phyloP scores from a whole-genome alignment of 164 flowering plant genomes.

The Liriodendron chinense region DNA sequence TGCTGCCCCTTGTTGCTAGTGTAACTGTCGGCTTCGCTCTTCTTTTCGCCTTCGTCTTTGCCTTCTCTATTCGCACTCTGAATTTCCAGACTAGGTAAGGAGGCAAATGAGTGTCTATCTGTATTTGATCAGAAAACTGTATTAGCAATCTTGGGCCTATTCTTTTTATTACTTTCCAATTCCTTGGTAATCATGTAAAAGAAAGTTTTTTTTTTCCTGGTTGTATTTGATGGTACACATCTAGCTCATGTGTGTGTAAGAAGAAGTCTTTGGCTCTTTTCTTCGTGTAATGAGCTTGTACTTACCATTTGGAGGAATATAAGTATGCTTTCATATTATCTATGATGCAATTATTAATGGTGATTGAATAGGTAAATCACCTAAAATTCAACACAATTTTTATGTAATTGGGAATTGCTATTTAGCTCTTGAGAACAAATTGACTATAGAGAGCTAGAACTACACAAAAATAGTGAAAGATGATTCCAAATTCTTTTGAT shows the following conservation, averaged over 20 bases:
- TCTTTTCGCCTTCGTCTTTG: conserved; percentile 28
- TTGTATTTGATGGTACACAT: not conserved
- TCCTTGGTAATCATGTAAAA: too few relatives aligned
- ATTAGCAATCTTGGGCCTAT: not conserved
- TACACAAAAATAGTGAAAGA: too few relatives aligned
- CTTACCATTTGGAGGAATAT: not conserved
- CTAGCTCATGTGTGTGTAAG: not conserved
- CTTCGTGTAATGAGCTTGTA: not conserved
- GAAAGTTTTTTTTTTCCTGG: too few relatives aligned
- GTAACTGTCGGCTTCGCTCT: conserved; percentile 21
- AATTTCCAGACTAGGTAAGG: conserved; percentile 30
- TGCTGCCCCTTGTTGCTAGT: conserved; percentile 21
- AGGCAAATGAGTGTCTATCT: not conserved
- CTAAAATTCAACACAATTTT: too few relatives aligned
- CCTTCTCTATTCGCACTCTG: conserved; percentile 17
- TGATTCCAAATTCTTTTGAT: too few relatives aligned
- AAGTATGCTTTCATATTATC: too few relatives aligned
- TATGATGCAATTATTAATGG: too few relatives aligned
- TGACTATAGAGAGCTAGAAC: too few relatives aligned
- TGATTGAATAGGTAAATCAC: too few relatives aligned
- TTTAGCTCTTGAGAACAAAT: too few relatives aligned
- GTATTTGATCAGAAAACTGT: conserved; percentile 4
- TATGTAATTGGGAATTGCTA: too few relatives aligned
- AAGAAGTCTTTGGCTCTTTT: not conserved
- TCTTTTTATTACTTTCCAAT: not conserved